Evolutionary conservation across 192 early-diverging fungal species (phyloP), one percentile per base, ranked within the genome.

Genomic region (Spinellus fusiger): DNA sequence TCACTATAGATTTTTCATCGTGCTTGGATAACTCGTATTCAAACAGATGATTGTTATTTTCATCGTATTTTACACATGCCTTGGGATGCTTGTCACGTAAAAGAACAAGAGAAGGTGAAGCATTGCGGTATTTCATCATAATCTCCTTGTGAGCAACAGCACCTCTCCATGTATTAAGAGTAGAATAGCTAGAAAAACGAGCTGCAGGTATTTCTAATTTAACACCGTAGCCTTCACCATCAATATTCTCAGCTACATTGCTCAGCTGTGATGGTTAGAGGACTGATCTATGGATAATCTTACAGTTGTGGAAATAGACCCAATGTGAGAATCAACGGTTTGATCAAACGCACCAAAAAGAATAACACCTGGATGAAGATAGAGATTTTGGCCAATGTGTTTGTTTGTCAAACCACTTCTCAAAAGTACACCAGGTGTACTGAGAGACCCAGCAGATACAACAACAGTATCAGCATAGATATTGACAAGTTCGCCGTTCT

Each of bases 221-320:
- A 46, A 79, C 75, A 25, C 90, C 89, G 54, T 88, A 89, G 25
- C 80, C 74, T 6, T 78, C 49, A 18, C 84, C 81, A 56, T 86
- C 81, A 0, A 76, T 58, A 52, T 89, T 80, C 33, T 85, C 84
- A 1, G 66, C 74, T 5, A 76, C 75, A 10, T 71, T 73, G 25
- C 70, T 66, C 20, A 73, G 20, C 71, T 74, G 49, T 33, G 22
- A 6, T 62, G 40, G 1, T n/a, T 3, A 44, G 18, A n/a, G 15
- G 18, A 12, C 18, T 12, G 18, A 44, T 44, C 13, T 44, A 6
- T 44, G n/a, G n/a, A 44, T 44, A 37, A 70, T 59, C 68, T 74
- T 61, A 90, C 73, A 13, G 87, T 78, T 1, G 85, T 89, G 84
- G 89, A 86, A 28, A 88, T 87, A 12, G 83, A 74, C 6, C 83